A percentile compares a stretch with the other conserved stretches of the same genome.
These are phyloP conservation scores for Eutrema salsugineum DNA, from an alignment of 441 rosid genomes.

Conservation along the genomic window DNA sequence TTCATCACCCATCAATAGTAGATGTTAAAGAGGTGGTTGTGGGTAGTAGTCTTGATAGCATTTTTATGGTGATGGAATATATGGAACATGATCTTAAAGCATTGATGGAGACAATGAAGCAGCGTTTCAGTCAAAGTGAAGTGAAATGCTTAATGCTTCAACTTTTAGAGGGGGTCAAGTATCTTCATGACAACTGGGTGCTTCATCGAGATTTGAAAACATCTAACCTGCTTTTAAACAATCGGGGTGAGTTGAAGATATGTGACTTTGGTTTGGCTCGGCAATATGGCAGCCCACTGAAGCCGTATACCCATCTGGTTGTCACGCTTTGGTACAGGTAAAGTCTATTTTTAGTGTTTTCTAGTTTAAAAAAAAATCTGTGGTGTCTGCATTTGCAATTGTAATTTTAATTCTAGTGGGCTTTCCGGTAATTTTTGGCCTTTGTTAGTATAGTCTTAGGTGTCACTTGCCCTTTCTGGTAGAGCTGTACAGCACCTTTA, in stretches of 20 bases:
- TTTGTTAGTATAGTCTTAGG: background rate
- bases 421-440: background rate
- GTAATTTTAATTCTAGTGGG: background rate
- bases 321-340: slow-evolving; percentile 99
- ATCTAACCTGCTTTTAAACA: slow-evolving; percentile 92
- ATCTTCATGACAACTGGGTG: slow-evolving; percentile 99
- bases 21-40: slow-evolving; percentile 99
- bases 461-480: background rate
- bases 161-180: slow-evolving; percentile 88
- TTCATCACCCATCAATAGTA: slow-evolving; percentile 92
- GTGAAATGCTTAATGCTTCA: slow-evolving; percentile 98
- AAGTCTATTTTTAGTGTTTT: slow-evolving; percentile 19
- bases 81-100: slow-evolving; percentile 99
- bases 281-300: slow-evolving; percentile 95
- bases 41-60: slow-evolving; percentile 93
- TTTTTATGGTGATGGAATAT: slow-evolving; percentile 99
- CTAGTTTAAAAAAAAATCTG: background rate
- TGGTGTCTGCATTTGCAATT: background rate
- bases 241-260: slow-evolving; percentile 94
- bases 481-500: background rate
- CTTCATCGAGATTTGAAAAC: slow-evolving; percentile 98
- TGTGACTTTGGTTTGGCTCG: slow-evolving; percentile 99
- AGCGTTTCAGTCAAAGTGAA: slow-evolving; percentile 99
- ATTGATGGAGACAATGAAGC: slow-evolving; percentile 98
- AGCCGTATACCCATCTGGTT: slow-evolving; percentile 97